These are phyloP conservation scores for Heterobasidion occidentale DNA, from an alignment of 1,284 basidiomycete species.

Conservation along the genomic window DNA sequence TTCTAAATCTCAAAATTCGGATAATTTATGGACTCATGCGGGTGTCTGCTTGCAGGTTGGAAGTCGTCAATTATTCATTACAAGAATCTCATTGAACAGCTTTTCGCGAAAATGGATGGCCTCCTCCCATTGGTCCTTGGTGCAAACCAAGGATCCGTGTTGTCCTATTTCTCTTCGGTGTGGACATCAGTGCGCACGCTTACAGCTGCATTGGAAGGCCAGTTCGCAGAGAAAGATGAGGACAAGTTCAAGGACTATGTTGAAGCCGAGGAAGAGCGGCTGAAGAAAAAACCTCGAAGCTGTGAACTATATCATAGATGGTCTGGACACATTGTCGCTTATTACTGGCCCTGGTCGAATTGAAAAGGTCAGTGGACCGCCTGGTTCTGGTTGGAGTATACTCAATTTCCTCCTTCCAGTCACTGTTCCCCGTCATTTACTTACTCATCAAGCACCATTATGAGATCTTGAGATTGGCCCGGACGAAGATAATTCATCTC, in stretches of 20 bases:
- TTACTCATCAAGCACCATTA: constrained; percentile 17
- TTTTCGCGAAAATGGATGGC: constrained; percentile 15
- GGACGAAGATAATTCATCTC: constrained; percentile 9
- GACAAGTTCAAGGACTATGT: constrained; percentile 18
- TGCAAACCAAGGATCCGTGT: constrained; percentile 12
- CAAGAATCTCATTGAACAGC: constrained; percentile 14
- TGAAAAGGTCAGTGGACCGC: constrained; percentile 15
- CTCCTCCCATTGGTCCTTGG: constrained; percentile 10
- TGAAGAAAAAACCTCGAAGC: constrained; percentile 13
- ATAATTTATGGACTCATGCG: too few relatives aligned
- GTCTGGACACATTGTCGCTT: constrained; percentile 13
- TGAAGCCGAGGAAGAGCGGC: constrained; percentile 15
- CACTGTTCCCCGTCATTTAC: constrained; percentile 16
- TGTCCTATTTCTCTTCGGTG: constrained; percentile 12
- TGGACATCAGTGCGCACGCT: constrained; percentile 8
- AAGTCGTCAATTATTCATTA: constrained; percentile 14
- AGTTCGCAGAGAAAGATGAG: constrained; percentile 13
- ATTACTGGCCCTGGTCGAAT: constrained; percentile 15
- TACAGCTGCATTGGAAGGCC: constrained; percentile 7
- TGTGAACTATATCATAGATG: constrained; percentile 18
- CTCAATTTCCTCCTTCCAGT: constrained; percentile 1
- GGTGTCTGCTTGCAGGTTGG: constrained; percentile 12
- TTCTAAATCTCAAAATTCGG: neutral
- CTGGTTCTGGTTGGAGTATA: neutral
- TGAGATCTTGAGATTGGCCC: constrained; percentile 14